Percentiles rank a stretch among this genome's conserved stretches.
These are phyloP conservation scores for Climacium dendroides DNA, from an alignment of 225 moss, liverwort and hornwort genomes.

Conservation along the genomic window DNA sequence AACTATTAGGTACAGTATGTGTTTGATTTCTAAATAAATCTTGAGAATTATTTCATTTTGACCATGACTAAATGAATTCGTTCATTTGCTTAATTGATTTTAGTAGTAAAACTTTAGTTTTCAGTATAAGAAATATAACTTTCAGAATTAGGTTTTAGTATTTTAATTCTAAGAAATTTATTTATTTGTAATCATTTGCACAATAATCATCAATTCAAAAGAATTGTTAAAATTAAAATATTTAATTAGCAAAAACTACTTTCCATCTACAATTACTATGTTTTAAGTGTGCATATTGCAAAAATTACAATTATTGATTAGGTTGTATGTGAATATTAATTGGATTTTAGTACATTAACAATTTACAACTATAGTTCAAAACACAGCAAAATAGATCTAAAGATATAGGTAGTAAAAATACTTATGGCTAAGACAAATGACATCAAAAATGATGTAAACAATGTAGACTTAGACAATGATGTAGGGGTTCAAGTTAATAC, in stretches of 20 bases:
- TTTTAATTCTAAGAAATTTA: no score
- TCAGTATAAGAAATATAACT: no score
- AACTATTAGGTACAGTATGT: not conserved
- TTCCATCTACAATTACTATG: not conserved
- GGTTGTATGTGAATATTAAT: not conserved
- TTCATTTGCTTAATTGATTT: not conserved
- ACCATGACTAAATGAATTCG: no score
- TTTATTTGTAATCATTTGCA: no score
- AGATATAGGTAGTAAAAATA: not conserved
- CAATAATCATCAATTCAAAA: no score
- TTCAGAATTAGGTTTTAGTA: not conserved
- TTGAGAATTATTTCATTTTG: rapidly evolving
- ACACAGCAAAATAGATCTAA: not conserved
- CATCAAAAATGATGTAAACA: not conserved
- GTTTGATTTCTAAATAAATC: not conserved
- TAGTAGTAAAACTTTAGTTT: not conserved
- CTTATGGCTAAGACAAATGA: not conserved
- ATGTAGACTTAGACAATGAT: not conserved
- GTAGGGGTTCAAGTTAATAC: not conserved
- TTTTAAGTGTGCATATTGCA: not conserved
- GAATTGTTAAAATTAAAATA: not conserved
- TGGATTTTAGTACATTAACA: not conserved
- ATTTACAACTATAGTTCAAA: not conserved
- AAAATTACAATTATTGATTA: not conserved
- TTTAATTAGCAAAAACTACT: not conserved